Percentiles rank a stretch among this genome's conserved stretches.
Evolutionary conservation across 1,284 basidiomycete species (phyloP).

Genomic region (Microbotryomycetes sp.): DNA sequence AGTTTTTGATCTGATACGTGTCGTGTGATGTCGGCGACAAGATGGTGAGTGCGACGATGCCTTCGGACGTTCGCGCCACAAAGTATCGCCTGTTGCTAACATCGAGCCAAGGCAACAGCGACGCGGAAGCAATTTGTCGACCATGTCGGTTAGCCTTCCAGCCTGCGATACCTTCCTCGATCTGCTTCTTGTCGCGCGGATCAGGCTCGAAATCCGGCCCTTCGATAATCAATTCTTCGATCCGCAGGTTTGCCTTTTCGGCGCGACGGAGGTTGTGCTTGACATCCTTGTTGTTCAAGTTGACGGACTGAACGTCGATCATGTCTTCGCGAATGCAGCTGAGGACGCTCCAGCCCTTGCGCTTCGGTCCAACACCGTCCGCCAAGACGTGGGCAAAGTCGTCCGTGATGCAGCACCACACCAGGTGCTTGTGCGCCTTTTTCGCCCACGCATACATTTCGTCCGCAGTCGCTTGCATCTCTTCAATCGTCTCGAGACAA

Average conservation of each 20-base stretch:
- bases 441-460: not conserved
- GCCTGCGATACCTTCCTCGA: not conserved
- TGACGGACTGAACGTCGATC: not conserved
- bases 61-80: not conserved
- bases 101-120: not conserved
- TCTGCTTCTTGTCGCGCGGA: not conserved
- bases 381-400: not conserved
- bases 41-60: not conserved
- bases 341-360: not conserved
- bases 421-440: not conserved
- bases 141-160: not conserved
- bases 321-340: not conserved
- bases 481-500: not conserved
- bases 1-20: not conserved
- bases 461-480: not conserved
- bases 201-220: not conserved
- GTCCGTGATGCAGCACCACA: not conserved
- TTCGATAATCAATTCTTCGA: not conserved
- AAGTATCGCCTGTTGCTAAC: not conserved
- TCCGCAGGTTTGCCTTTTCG: not conserved
- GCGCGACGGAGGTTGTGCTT: not conserved
- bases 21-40: not conserved
- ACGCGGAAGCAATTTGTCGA: not conserved
- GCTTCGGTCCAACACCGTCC: not conserved
- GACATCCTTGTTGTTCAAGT: not conserved